These are phyloP conservation scores for Vigna angularis DNA, from an alignment of 306 rosid species.

Conservation along the genomic window DNA sequence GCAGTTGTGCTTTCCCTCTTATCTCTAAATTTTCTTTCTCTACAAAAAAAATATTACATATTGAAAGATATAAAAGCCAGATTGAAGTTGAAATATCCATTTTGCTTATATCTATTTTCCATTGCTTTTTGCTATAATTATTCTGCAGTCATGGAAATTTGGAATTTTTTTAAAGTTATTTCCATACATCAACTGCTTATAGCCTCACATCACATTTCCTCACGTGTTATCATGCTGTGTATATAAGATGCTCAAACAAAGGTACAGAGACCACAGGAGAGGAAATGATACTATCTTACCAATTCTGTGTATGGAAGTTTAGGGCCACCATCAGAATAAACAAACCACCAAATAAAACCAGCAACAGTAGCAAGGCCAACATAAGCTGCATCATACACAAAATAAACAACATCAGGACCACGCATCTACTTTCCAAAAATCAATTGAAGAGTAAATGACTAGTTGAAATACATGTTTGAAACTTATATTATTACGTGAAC, in stretches of 20 bases:
- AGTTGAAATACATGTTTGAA: slow-evolving; percentile 9
- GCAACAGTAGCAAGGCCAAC: slow-evolving; percentile 96
- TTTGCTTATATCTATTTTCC: slow-evolving; percentile 30
- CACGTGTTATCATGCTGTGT: slow-evolving; percentile 28
- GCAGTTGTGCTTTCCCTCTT: not conserved
- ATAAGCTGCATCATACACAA: slow-evolving; percentile 79
- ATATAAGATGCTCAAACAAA: slow-evolving; percentile 29
- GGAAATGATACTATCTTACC: slow-evolving; percentile 63
- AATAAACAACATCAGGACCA: slow-evolving; percentile 26
- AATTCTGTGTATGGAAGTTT: slow-evolving; percentile 81
- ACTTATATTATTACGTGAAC: not conserved
- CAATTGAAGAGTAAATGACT: slow-evolving; percentile 32
- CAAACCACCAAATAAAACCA: slow-evolving; percentile 98
- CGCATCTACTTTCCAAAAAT: slow-evolving; percentile 31
- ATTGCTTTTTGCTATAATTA: not conserved
- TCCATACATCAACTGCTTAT: slow-evolving; percentile 1
- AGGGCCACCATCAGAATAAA: slow-evolving; percentile 89
- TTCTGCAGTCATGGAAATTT: slow-evolving; percentile 2
- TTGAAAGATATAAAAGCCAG: slow-evolving; percentile 5
- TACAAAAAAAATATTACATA: not conserved
- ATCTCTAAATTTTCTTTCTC: not conserved
- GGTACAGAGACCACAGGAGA: slow-evolving; percentile 21
- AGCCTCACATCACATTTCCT: slow-evolving; percentile 2
- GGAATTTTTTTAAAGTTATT: not conserved
- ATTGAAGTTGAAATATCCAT: slow-evolving; percentile 10